Evolutionary conservation across 225 moss, liverwort and hornwort species (phyloP).

Genomic region (Bryum argenteum): DNA sequence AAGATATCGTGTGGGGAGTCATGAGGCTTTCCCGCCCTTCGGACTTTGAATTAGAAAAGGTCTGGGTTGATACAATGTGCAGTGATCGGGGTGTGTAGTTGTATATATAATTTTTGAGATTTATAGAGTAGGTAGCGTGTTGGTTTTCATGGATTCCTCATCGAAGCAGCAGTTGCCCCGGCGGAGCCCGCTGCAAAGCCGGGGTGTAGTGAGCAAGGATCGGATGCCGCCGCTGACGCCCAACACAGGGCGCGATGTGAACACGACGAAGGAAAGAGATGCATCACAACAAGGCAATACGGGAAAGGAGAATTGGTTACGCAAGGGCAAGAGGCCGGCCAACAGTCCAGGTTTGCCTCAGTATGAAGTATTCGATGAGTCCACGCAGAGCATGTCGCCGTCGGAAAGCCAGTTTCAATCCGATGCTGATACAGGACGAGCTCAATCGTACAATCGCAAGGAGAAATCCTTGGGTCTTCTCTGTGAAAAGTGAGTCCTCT

Average conservation of each 20-base stretch:
- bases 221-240: slow-evolving; percentile 58
- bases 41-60: slow-evolving; percentile 28
- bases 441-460: slow-evolving; percentile 85
- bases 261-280: slow-evolving; percentile 45
- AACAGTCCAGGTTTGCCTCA: slow-evolving; percentile 30
- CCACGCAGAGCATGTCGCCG: slow-evolving; percentile 50
- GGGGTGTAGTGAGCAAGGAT: slow-evolving; percentile 40
- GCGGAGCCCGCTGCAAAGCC: slow-evolving; percentile 45
- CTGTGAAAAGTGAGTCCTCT: slow-evolving; percentile 83
- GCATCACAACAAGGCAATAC: slow-evolving; percentile 26
- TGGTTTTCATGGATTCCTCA: slow-evolving; percentile 43
- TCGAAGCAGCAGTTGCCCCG: slow-evolving; percentile 37
- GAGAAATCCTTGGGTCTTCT: slow-evolving; percentile 96
- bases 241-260: slow-evolving; percentile 49
- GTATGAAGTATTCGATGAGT: slow-evolving; percentile 56
- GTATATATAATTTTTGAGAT: neutral
- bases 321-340: slow-evolving; percentile 39
- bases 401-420: slow-evolving; percentile 53
- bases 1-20: slow-evolving; percentile 4
- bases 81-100: slow-evolving; percentile 36
- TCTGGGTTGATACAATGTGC: slow-evolving; percentile 22
- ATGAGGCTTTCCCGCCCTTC: slow-evolving; percentile 36
- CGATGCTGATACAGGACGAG: slow-evolving; percentile 59
- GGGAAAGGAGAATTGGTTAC: slow-evolving; percentile 52
- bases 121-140: neutral